phyloP scores from a whole-genome alignment of 2,329 filamentous ascomycete genomes.

The Pseudogymnoascus sp. region DNA sequence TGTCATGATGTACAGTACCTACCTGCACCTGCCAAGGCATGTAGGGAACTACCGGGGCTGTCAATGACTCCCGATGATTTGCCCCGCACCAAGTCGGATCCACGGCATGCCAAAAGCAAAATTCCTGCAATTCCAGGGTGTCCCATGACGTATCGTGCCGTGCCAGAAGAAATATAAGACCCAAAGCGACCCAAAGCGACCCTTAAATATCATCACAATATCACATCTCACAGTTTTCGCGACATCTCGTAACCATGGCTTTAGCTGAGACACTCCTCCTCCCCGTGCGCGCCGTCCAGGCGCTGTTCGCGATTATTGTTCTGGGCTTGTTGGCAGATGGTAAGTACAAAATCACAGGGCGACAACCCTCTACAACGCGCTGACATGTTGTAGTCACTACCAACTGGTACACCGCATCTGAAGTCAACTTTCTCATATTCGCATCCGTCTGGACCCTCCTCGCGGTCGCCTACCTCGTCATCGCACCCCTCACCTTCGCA shows the following conservation, averaged over 20 bases:
- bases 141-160: constrained; percentile 3
- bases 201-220: background rate
- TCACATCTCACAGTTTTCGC: background rate
- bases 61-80: background rate
- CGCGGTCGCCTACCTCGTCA: constrained; percentile 58
- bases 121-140: background rate
- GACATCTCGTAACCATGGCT: constrained; percentile 34
- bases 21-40: too few relatives aligned
- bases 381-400: background rate
- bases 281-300: constrained; percentile 58
- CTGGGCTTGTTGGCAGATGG: constrained; percentile 55
- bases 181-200: background rate
- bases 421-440: constrained; percentile 74
- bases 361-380: constrained; percentile 11
- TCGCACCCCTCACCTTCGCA: constrained; percentile 56
- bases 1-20: too few relatives aligned
- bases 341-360: constrained; percentile 10
- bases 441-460: constrained; percentile 67
- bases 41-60: background rate
- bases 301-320: constrained; percentile 61
- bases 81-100: background rate
- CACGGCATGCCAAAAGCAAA: background rate
- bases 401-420: constrained; percentile 37
- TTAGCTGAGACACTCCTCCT: constrained; percentile 41
- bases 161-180: background rate